Evolutionary conservation across 192 early-diverging fungal species (phyloP), one percentile per base, ranked within the genome.

Genomic region (Rhizoclosmatium globosum): DNA sequence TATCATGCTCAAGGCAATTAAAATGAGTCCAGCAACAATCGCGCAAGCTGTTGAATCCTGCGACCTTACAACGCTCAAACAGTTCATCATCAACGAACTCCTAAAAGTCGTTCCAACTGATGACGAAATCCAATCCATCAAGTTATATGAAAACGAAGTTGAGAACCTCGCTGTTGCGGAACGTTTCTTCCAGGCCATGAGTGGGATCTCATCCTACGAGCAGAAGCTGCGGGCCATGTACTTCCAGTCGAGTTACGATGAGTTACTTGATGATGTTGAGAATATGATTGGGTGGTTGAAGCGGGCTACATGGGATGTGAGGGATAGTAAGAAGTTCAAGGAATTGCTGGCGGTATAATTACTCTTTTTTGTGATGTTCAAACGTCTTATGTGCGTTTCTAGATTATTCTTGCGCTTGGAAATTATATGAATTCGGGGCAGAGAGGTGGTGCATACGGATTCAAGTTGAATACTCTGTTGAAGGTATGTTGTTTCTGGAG

Each of bases 351-450:
- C 85, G 65, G 81, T 86, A 71, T 43, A 19, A 47, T 56, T 42
- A 42, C 58, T 61, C 4, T 64, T 58, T 2, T n/a, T 59, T 64
- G 41, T 15, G 11, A 7, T 3, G 3, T 44, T 61, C 50, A 23
- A 47, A 3, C 23, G 47, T 7, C 3, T 68, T 43, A 39, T 6
- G 38, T 64, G 42, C 19, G 47, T 11, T 76, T 70, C 2, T 41
- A 83, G 82, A 79, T 88, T 23, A 87, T 89, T 71, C 77, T 89
- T 13, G 86, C 87, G 3, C 76, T 89, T 61, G 87, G 87, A 50
- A 89, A 89, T 73, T 89, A 89, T 50, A 83, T 89, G 84, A 89
- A 89, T 66, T 68, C 84, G 19, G 87, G 84, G 21, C 80, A 81
- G 45, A 67, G 87, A 71, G 87, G 87, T 44, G 84, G 85, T 45